These are phyloP conservation scores for Pichia membranifaciens DNA, from an alignment of 805 yeast genomes.

Conservation along the genomic window DNA sequence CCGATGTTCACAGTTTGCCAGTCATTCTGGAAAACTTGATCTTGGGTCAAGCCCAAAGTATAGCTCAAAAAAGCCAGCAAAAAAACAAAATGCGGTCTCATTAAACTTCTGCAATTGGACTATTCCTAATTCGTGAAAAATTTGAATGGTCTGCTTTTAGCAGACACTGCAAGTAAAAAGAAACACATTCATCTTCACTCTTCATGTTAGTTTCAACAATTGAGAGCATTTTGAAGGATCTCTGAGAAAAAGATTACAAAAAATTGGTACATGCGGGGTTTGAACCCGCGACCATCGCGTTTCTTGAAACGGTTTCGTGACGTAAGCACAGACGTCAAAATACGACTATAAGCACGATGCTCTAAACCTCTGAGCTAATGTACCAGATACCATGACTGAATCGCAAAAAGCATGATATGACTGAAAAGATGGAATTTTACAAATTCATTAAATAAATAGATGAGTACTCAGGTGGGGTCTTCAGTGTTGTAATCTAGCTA, in stretches of 20 bases:
- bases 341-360: conserved; percentile 71
- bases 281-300: conserved; percentile 81
- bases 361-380: conserved; percentile 74
- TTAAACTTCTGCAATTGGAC: too few species aligned
- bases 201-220: too few species aligned
- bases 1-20: conserved; percentile 50
- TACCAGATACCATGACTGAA: conserved; percentile 28
- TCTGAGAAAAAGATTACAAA: background rate
- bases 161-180: too few species aligned
- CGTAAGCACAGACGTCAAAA: conserved; percentile 45
- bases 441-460: too few species aligned
- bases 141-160: too few species aligned
- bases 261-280: conserved; percentile 51
- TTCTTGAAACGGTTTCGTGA: conserved; percentile 51
- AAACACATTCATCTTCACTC: too few species aligned
- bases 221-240: background rate
- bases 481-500: too few species aligned
- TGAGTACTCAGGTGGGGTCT: too few species aligned
- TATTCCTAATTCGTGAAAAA: too few species aligned
- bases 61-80: background rate
- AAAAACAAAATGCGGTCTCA: conserved; percentile 1
- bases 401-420: too few species aligned
- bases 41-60: conserved; percentile 24
- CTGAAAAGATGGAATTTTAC: too few species aligned
- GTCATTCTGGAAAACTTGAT: conserved; percentile 50